Conservation (phyloP, 2,329 filamentous ascomycete genomes). For the Cordyceps cicadae region DNA sequence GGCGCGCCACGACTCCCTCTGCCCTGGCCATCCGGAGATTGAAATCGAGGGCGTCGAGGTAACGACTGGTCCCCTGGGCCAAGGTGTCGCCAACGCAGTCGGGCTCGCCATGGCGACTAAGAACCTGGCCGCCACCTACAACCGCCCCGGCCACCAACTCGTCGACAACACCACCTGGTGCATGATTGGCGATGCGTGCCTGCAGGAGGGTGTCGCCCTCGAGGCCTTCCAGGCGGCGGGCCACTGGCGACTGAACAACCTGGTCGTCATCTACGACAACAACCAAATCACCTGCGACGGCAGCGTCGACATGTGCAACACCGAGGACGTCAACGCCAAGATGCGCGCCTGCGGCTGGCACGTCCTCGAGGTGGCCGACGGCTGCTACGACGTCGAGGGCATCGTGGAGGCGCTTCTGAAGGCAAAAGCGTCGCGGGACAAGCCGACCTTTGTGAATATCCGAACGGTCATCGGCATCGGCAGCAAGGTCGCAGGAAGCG, state of each 20-base stretch:
- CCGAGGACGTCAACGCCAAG: slow-evolving; percentile 49
- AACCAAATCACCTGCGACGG: slow-evolving; percentile 54
- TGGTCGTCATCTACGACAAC: slow-evolving; percentile 52
- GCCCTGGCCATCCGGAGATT: too few relatives aligned
- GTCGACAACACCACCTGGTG: slow-evolving; percentile 46
- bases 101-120: too few relatives aligned
- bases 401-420: slow-evolving; percentile 35
- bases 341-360: slow-evolving; percentile 50
- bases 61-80: too few relatives aligned
- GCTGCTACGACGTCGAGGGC: slow-evolving; percentile 39
- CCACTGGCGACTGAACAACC: slow-evolving; percentile 50
- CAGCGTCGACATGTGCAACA: slow-evolving; percentile 42
- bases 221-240: slow-evolving; percentile 48
- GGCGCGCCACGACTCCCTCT: too few relatives aligned
- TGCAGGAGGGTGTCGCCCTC: slow-evolving; percentile 49
- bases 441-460: slow-evolving; percentile 48
- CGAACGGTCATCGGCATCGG: slow-evolving; percentile 42
- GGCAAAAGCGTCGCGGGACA: slow-evolving; percentile 30
- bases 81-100: too few relatives aligned
- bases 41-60: too few relatives aligned
- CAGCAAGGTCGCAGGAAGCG: slow-evolving; percentile 33
- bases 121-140: slow-evolving; percentile 46
- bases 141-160: slow-evolving; percentile 38
- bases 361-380: slow-evolving; percentile 45
- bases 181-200: slow-evolving; percentile 50